phyloP scores from a whole-genome alignment of 805 yeast genomes.

The Monosporozyma servazzii region DNA sequence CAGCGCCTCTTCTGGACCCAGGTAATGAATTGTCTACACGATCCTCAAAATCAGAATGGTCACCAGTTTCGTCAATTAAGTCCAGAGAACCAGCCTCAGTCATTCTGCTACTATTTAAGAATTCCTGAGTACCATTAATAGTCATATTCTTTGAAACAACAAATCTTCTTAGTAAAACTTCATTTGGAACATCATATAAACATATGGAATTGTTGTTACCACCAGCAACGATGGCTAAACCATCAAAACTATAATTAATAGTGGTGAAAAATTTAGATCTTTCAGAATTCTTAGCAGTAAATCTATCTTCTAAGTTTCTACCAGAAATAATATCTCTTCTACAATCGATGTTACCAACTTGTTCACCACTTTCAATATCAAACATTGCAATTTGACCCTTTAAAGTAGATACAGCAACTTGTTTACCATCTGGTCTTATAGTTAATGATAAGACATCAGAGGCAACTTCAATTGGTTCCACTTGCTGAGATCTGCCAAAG shows the following conservation, averaged over 20 bases:
- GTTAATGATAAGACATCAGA: constrained; percentile 78
- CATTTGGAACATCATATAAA: constrained; percentile 80
- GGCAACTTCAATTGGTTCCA: constrained; percentile 80
- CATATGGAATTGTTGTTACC: constrained; percentile 90
- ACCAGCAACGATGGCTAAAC: constrained; percentile 78
- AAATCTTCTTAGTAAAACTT: constrained; percentile 74
- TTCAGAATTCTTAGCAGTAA: constrained; percentile 68
- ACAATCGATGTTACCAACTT: constrained; percentile 76
- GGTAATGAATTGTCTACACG: constrained; percentile 70
- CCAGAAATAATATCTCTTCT: constrained; percentile 82
- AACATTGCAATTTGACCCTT: constrained; percentile 82
- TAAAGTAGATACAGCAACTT: constrained; percentile 77
- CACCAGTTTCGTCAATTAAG: constrained; percentile 76
- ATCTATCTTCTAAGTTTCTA: constrained; percentile 72
- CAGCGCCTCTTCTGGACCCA: constrained; percentile 76
- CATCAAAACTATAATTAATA: constrained; percentile 81
- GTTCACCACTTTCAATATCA: constrained; percentile 75
- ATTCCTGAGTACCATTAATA: constrained; percentile 75
- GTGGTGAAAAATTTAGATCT: constrained; percentile 79
- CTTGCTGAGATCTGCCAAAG: constrained; percentile 76
- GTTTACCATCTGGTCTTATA: constrained; percentile 88
- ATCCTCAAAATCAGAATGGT: constrained; percentile 76
- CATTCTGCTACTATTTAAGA: constrained; percentile 70
- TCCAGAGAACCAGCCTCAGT: constrained; percentile 85
- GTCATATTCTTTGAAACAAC: constrained; percentile 84